A percentile compares a stretch with the other conserved stretches of the same genome.
These are phyloP conservation scores for Codiaeum variegatum DNA, from an alignment of 441 rosid species.

Conservation along the genomic window DNA sequence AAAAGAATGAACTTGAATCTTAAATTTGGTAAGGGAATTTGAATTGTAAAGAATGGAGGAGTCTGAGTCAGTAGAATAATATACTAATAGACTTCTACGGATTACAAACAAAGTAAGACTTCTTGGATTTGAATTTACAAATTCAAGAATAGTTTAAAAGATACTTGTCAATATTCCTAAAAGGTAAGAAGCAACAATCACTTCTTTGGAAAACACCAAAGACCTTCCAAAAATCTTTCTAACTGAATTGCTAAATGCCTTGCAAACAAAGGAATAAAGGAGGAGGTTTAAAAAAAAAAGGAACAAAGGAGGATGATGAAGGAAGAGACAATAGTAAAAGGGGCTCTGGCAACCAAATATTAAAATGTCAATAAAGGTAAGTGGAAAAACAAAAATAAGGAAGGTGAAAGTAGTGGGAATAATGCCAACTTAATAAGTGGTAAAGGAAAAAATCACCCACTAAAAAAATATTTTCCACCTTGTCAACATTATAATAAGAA, in stretches of 20 bases:
- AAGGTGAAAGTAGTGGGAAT: neutral
- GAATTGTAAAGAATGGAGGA: neutral
- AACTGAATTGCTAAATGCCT: neutral
- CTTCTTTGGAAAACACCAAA: constrained; percentile 1
- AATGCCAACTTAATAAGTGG: no score
- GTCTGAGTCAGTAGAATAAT: neutral
- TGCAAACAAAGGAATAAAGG: neutral
- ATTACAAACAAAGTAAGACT: neutral
- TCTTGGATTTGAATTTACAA: neutral
- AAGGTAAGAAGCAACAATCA: neutral
- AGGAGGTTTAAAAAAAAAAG: no score
- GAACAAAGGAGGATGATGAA: neutral
- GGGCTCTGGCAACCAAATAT: neutral
- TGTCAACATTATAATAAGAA: neutral
- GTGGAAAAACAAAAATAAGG: neutral
- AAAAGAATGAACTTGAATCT: neutral
- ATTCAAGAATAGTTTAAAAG: neutral
- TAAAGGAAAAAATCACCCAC: no score
- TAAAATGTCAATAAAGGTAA: neutral
- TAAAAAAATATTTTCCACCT: neutral
- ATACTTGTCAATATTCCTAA: neutral
- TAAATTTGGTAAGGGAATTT: neutral
- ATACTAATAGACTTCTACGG: neutral
- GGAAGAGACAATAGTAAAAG: neutral
- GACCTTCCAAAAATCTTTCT: constrained; percentile 5